Evolutionary conservation across 176 grass and related monocot genomes (phyloP).

Genomic region (Carex parvula): DNA sequence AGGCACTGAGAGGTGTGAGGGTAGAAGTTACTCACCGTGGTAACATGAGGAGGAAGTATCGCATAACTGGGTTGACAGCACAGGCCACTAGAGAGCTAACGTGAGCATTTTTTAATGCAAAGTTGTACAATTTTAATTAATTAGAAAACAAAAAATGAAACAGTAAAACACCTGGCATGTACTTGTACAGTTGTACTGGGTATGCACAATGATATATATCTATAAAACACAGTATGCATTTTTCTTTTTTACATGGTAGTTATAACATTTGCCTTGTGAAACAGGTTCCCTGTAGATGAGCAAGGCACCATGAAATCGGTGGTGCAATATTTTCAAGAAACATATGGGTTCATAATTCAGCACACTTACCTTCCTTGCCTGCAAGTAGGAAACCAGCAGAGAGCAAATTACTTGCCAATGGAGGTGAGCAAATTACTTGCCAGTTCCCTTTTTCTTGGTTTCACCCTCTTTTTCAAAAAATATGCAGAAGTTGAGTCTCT

Average conservation of each 20-base stretch:
- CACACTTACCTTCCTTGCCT: constrained; percentile 86
- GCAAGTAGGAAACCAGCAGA: constrained; percentile 79
- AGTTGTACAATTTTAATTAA: no score
- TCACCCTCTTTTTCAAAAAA: not conserved
- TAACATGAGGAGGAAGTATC: constrained; percentile 92
- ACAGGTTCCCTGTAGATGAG: constrained; percentile 84
- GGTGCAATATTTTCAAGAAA: constrained; percentile 96
- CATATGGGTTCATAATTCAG: constrained; percentile 84
- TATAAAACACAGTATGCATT: not conserved
- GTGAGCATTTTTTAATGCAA: constrained; percentile 35
- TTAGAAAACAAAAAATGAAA: not conserved
- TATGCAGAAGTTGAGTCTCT: not conserved
- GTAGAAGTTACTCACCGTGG: constrained; percentile 98
- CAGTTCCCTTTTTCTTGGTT: not conserved
- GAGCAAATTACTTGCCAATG: constrained; percentile 94
- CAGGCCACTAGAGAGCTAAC: constrained; percentile 78
- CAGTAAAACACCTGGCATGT: not conserved
- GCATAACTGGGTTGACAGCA: constrained; percentile 76
- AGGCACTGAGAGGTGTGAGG: constrained; percentile 81
- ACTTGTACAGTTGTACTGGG: not conserved
- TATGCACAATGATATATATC: not conserved
- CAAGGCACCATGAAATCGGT: constrained; percentile 78
- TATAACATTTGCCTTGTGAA: not conserved
- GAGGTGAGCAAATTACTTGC: constrained; percentile 47
- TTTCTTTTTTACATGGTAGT: not conserved